Conservation (phyloP, 1,284 basidiomycete genomes). For the Boletellus dicymbophilus region DNA sequence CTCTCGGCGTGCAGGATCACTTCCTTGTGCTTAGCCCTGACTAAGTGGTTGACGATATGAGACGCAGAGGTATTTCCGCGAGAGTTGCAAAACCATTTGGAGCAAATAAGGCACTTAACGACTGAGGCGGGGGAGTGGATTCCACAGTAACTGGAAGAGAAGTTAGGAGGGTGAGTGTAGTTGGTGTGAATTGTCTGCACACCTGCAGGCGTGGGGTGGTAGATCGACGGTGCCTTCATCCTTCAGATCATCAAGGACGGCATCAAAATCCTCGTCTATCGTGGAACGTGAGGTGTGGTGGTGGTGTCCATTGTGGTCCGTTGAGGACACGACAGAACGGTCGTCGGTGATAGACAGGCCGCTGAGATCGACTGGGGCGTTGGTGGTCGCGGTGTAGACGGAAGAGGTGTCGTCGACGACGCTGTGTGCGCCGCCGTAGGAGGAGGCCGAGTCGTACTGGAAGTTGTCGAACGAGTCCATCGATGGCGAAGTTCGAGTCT, state of each 20-base stretch:
- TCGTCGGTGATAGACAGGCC: slow-evolving; percentile 65
- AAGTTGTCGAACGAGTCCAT: slow-evolving; percentile 91
- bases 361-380: slow-evolving; percentile 63
- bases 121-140: slow-evolving; percentile 97
- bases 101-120: slow-evolving; percentile 94
- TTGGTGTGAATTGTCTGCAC: slow-evolving; percentile 29
- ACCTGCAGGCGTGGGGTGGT: slow-evolving; percentile 94
- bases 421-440: slow-evolving; percentile 72
- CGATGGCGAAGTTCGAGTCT: slow-evolving; percentile 21
- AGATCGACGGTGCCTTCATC: slow-evolving; percentile 85
- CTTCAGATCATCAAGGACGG: slow-evolving; percentile 83
- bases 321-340: slow-evolving; percentile 40
- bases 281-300: slow-evolving; percentile 39
- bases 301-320: slow-evolving; percentile 40
- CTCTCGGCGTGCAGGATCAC: slow-evolving; percentile 96
- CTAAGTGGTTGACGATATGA: slow-evolving; percentile 99
- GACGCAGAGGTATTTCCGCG: slow-evolving; percentile 97
- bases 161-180: slow-evolving; percentile 5
- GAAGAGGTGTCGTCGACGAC: slow-evolving; percentile 85
- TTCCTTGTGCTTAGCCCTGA: slow-evolving; percentile 99
- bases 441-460: slow-evolving; percentile 77
- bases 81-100: slow-evolving; percentile 99
- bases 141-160: slow-evolving; percentile 85
- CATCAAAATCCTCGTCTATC: slow-evolving; percentile 85
- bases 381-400: slow-evolving; percentile 76